Conservation (phyloP, 306 rosid genomes). For the Chamaecrista fasciculata region DNA sequence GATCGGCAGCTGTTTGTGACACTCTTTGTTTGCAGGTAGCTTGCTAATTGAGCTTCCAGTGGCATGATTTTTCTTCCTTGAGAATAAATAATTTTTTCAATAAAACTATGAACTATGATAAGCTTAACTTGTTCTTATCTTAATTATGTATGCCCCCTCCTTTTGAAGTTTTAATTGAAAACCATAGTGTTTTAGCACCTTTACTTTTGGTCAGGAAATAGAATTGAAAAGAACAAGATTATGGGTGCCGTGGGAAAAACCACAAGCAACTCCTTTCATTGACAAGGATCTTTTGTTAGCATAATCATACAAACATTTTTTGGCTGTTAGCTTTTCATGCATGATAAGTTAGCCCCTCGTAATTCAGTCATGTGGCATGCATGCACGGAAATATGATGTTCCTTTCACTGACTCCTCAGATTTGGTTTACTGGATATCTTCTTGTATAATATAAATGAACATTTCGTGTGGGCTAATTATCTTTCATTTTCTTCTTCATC, state of each 20-base stretch:
- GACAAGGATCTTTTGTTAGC: no score
- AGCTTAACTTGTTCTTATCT: not conserved
- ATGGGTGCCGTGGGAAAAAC: no score
- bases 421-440: not conserved
- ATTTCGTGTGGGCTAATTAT: not conserved
- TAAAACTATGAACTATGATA: not conserved
- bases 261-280: no score
- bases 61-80: not conserved
- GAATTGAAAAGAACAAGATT: not conserved
- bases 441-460: not conserved
- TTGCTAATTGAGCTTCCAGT: slow-evolving; percentile 1
- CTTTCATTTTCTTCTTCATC: not conserved
- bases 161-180: no score
- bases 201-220: not conserved
- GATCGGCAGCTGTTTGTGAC: slow-evolving; percentile 61
- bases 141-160: no score
- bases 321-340: not conserved
- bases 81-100: slow-evolving; percentile 6
- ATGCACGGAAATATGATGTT: not conserved
- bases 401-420: not conserved
- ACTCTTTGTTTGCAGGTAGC: slow-evolving; percentile 62
- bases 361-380: not conserved
- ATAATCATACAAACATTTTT: no score
- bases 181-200: not conserved
- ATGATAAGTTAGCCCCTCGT: not conserved